phyloP scores from a whole-genome alignment of 1,139 yeast genomes.

The Lodderomyces orthopsilosis region DNA sequence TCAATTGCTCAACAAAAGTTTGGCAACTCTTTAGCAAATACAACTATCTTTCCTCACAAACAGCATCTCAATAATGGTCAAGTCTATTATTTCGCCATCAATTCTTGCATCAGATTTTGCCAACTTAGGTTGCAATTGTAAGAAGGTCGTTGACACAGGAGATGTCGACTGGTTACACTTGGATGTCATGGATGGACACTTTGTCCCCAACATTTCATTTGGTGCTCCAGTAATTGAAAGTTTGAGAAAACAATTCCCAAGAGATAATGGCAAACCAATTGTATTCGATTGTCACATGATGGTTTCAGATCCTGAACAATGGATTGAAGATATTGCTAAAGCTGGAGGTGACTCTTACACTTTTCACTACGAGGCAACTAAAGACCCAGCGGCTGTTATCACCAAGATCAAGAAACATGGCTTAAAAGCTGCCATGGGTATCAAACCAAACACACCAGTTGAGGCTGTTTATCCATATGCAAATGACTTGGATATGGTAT shows the following conservation, averaged over 20 bases:
- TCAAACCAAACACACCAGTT: conserved; percentile 91
- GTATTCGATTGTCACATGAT: conserved; percentile 98
- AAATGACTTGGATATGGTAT: conserved; percentile 82
- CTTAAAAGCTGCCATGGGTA: conserved; percentile 93
- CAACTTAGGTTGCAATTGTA: conserved; percentile 83
- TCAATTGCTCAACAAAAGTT: neutral
- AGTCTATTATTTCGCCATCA: conserved; percentile 91
- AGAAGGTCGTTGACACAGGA: conserved; percentile 64
- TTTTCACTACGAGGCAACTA: conserved; percentile 92
- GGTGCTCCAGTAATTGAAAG: conserved; percentile 89
- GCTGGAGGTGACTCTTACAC: conserved; percentile 97
- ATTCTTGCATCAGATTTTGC: conserved; percentile 94
- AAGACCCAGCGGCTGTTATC: conserved; percentile 73
- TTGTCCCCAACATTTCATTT: conserved; percentile 92
- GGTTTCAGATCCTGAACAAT: conserved; percentile 92
- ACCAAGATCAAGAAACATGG: conserved; percentile 73
- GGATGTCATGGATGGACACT: conserved; percentile 98
- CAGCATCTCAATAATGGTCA: conserved; percentile 48
- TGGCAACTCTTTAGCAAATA: neutral
- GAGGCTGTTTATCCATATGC: conserved; percentile 78
- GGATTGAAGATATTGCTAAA: conserved; percentile 91
- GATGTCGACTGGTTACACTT: conserved; percentile 95
- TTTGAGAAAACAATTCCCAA: conserved; percentile 74
- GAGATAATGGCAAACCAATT: conserved; percentile 43
- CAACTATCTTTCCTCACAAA: neutral